Conservation (phyloP, 2,329 filamentous ascomycete genomes). For the Colletotrichum australisinense region DNA sequence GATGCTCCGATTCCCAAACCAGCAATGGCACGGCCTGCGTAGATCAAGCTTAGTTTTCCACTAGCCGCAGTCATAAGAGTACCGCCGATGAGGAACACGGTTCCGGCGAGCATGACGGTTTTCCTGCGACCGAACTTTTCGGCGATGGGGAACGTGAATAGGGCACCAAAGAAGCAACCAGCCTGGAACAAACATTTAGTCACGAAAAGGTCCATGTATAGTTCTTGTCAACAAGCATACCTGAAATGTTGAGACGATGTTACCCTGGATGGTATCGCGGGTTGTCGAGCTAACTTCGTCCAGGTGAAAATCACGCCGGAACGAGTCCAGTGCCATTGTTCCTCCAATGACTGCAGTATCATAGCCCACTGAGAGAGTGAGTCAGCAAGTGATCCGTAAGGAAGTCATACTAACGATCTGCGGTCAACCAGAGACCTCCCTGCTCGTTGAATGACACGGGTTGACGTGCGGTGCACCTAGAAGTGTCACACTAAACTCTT, state of each 20-base stretch:
- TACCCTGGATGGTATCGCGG: constrained; percentile 49
- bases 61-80: constrained; percentile 47
- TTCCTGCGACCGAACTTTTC: constrained; percentile 59
- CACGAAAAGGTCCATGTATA: rapidly evolving
- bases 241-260: constrained; percentile 39
- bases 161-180: constrained; percentile 53
- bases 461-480: neutral
- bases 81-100: constrained; percentile 53
- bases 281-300: constrained; percentile 38
- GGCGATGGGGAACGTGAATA: constrained; percentile 57
- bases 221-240: neutral
- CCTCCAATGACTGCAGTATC: constrained; percentile 53
- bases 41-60: constrained; percentile 51
- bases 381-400: neutral
- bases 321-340: constrained; percentile 51
- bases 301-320: constrained; percentile 49
- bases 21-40: constrained; percentile 61
- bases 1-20: constrained; percentile 64
- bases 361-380: constrained; percentile 45
- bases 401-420: neutral
- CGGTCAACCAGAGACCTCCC: neutral
- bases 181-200: constrained; percentile 47
- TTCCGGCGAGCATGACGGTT: constrained; percentile 56
- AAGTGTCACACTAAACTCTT: neutral
- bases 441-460: neutral